These are phyloP conservation scores for Fistulinella cinereoalba DNA, from an alignment of 1,284 basidiomycete species.

Conservation along the genomic window DNA sequence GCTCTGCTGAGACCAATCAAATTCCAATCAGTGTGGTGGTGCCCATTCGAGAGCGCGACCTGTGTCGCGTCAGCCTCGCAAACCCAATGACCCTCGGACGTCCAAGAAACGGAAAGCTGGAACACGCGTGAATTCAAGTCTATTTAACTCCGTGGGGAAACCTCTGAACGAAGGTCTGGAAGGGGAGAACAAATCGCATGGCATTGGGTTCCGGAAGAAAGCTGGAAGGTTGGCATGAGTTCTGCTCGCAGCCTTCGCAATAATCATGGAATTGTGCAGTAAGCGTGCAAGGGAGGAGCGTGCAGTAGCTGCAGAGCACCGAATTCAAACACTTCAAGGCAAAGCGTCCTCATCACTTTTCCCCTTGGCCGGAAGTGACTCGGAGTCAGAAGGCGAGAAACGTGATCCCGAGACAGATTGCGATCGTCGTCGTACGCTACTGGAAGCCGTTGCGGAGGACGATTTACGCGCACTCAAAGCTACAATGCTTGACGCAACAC, in stretches of 20 bases:
- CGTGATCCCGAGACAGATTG: slow-evolving; percentile 20
- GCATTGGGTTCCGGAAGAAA: slow-evolving; percentile 64
- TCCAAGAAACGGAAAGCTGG: slow-evolving; percentile 68
- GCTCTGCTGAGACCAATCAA: slow-evolving; percentile 4
- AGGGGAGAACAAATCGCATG: slow-evolving; percentile 44
- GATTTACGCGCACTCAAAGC: slow-evolving; percentile 26
- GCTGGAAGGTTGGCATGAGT: slow-evolving; percentile 54
- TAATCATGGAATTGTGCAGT: slow-evolving; percentile 38
- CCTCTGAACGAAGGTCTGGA: slow-evolving; percentile 46
- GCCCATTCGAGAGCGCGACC: slow-evolving; percentile 63
- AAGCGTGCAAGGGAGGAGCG: slow-evolving; percentile 74
- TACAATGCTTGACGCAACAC: slow-evolving; percentile 11
- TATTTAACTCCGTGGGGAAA: slow-evolving; percentile 57
- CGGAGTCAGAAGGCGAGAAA: slow-evolving; percentile 16
- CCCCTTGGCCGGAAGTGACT: neutral
- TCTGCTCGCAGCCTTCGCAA: neutral
- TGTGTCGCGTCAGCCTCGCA: slow-evolving; percentile 42
- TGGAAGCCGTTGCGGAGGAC: slow-evolving; percentile 24
- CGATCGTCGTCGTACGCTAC: slow-evolving; percentile 17
- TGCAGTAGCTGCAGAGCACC: slow-evolving; percentile 65
- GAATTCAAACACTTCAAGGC: slow-evolving; percentile 46
- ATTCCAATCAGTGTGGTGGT: slow-evolving; percentile 78
- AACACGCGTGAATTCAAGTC: slow-evolving; percentile 55
- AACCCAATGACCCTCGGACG: slow-evolving; percentile 57
- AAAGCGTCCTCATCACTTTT: slow-evolving; percentile 5